Evolutionary conservation across 306 rosid genomes (phyloP), one percentile per base, ranked within the genome.

Genomic region (Vicia sativa): DNA sequence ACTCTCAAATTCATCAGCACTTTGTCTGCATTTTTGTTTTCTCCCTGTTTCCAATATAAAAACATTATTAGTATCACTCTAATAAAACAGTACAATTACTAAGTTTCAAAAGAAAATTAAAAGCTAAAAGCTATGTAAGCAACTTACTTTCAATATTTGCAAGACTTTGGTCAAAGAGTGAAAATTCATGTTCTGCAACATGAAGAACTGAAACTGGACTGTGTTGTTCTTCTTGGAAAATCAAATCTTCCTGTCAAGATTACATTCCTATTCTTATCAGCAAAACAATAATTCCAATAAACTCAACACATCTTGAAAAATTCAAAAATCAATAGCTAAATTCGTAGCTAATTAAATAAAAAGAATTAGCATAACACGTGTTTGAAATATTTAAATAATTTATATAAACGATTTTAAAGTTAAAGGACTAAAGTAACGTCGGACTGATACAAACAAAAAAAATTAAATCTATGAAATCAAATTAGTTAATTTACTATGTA

Each of bases 161-260:
- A 73, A 80, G 75, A 74, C 77, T 80, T 79, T 85, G 81, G 31
- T 78, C 78, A 52, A 84, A 84, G 45, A 46, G 25, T 42, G 82
- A 74, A 64, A 74, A 74, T 31, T 77, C 79, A 53, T 76, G 70
- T 63, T 83, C 87, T 28, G 80, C 82, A 71, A 76, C 74, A 4
- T 78, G 78, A 77, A 89, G 84, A 70, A 89, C 91, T 12, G 92
- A 89, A 57, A 89, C 80, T 42, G 96, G 92, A 64, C 90, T 89
- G 14, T 79, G 69, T 39, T 81, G 83, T 34, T 84, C 92, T 55
- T 79, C 89, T 29, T 82, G 76, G n/a, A 72, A 56, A 45, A 44
- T 28, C 11, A 21, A 43, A 25, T 35, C 63, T 29, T 42, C 78
- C 84, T 87, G 78, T 46, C 16, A 56, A 18, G 11, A 45, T 70